Conservation (phyloP, 495 filamentous ascomycete genomes). For the Parathielavia appendiculata region DNA sequence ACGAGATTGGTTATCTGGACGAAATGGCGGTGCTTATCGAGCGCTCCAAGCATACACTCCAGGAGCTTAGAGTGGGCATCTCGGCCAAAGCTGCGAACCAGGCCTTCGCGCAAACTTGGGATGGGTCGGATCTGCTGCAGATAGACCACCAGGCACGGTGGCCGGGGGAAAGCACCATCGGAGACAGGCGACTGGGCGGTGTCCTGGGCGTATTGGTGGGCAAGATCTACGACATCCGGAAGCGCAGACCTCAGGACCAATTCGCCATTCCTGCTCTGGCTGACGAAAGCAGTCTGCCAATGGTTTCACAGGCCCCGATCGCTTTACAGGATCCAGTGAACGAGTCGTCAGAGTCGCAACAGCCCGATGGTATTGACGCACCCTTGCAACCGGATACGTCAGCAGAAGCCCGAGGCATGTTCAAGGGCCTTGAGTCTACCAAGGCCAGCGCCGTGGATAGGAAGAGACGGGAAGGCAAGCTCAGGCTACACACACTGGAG, state of each 20-base stretch:
- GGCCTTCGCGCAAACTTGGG: slow-evolving; percentile 60
- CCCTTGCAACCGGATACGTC: background rate
- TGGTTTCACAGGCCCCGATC: slow-evolving; percentile 5
- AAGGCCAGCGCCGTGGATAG: slow-evolving; percentile 12
- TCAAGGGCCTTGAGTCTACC: background rate
- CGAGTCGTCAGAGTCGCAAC: background rate
- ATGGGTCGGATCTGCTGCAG: slow-evolving; percentile 52
- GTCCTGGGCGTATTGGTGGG: slow-evolving; percentile 67
- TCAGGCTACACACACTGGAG: slow-evolving; percentile 72
- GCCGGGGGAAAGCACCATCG: slow-evolving; percentile 47
- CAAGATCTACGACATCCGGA: slow-evolving; percentile 57
- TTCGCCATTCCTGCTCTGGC: background rate
- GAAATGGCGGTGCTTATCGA: slow-evolving; percentile 82
- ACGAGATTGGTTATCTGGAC: slow-evolving; percentile 81
- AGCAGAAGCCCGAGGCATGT: background rate
- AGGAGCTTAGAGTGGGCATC: slow-evolving; percentile 77
- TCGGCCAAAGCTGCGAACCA: slow-evolving; percentile 52
- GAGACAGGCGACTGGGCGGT: slow-evolving; percentile 55
- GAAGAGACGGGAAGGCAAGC: slow-evolving; percentile 43
- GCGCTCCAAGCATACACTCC: slow-evolving; percentile 60
- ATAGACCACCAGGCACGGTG: slow-evolving; percentile 51
- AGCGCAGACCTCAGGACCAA: slow-evolving; percentile 18
- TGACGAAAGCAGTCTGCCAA: background rate
- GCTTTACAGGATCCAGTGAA: background rate
- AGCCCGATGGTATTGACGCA: background rate